Conservation (phyloP, 2,329 filamentous ascomycete genomes). For the Alternaria solani region DNA sequence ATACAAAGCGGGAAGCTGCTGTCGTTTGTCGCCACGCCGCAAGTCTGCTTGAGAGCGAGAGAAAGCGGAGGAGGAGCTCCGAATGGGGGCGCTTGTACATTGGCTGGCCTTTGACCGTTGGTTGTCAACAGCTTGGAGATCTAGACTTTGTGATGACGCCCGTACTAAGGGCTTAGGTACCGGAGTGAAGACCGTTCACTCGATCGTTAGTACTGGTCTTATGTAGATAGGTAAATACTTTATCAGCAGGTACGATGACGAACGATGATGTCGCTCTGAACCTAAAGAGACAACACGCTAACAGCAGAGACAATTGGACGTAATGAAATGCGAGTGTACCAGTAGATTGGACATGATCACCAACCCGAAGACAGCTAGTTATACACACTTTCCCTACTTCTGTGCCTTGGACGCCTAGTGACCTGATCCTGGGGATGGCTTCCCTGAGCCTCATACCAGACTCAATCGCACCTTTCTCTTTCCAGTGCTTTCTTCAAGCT, state of each 20-base stretch:
- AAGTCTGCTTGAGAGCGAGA: neutral
- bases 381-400: neutral
- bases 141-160: neutral
- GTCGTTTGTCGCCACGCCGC: neutral
- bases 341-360: neutral
- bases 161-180: neutral
- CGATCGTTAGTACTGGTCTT: neutral
- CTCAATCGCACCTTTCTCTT: conserved; percentile 88
- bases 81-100: neutral
- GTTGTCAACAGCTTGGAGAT: neutral
- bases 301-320: neutral
- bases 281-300: neutral
- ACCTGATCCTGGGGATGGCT: neutral
- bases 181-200: neutral
- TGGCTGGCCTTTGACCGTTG: neutral
- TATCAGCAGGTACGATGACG: neutral
- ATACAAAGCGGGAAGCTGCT: neutral
- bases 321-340: neutral
- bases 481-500: conserved; percentile 93
- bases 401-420: neutral
- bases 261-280: neutral
- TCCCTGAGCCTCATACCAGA: conserved; percentile 46
- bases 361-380: neutral
- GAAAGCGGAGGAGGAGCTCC: neutral
- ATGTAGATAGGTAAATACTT: neutral